Base-by-base conservation (phyloP, 257 asterid genomes). In the Capsicum rhomboideum region DNA sequence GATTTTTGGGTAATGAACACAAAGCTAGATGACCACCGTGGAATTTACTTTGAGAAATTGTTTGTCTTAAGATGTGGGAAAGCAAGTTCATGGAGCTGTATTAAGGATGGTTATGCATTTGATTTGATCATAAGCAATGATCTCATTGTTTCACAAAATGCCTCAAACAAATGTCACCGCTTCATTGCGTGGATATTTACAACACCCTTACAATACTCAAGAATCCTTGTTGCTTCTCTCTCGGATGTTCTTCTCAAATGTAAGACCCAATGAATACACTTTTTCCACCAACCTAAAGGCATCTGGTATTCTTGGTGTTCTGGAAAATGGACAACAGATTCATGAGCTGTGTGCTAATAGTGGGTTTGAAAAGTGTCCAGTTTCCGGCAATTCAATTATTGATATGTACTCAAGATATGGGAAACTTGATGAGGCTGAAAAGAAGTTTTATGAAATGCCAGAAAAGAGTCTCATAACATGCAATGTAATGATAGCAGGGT, bases 141-240 rank as follows among this genome's bases (percentile, higher is more conserved):
- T 84, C 88, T 93, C 69, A 87, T 93, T 92, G 94, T 93, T 93
- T 55, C 90, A 89, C 55, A 74, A 23, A 91, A 93, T 93, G 93
- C 85, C 83, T 55, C 84, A 87, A 8, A 90, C 93, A 44, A 89
- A 89, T 78, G 90, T 90, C 40, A 89, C 95, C 28, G 82, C 92
- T 67, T 82, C 91, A 28, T 91, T 90, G 92, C 87, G 91, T 83
- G 94, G 89, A 52, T 85, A 88, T 85, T 58, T 93, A 64, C 86
- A 78, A 54, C n/a, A 50, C 18, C 86, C 88, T 80, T n/a, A n/a
- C n/a, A 80, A 87, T 66, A 88, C 87, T 5, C 80, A 79, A 68
- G 88, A 84, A 31, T 86, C 89, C 1, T 67, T 91, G 20, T 82
- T 83, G 81, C 93, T 91, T 59, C 81, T 90, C 10, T 66, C 84